Base-by-base conservation (phyloP, 1,284 basidiomycete species). In the Trametes sp. region DNA sequence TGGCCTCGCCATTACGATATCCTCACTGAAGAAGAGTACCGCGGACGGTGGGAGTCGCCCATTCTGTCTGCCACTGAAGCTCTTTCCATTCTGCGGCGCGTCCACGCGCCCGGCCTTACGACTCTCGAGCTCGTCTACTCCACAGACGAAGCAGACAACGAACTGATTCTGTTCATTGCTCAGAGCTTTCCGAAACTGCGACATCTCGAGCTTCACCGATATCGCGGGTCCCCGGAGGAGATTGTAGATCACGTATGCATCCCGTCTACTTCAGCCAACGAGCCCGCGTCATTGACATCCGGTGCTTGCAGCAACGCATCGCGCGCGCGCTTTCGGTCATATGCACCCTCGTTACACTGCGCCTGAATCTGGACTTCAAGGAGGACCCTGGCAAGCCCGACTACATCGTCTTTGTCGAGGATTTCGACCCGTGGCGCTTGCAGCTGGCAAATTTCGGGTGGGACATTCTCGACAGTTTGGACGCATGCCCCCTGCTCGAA, bases 71-170 rank as follows among this genome's bases (percentile, higher is more conserved):
- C 57, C 38, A 19, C 38, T n/a, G 14, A 19, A n/a, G 38, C 38
- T 19, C 41, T 59, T 1, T 52, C 29, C 6, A 46, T 52, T 23
- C 23, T 59, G 21, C 14, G 33, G 2, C 41, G 50, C 7, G 33
- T 59, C 21, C 13, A 13, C 1, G 8, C 38, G 48, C 49, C 49
- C 11, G 16, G n/a, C 0, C 26, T 59, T 7, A 24, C 41, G 2
- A 45, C n/a, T 1, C 21, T 59, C 5, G 57, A 81, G 57, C 57
- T 59, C 23, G 57, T 59, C 21, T 59, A 59, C 31, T 19, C 2
- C 6, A 50, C 26, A 1, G 57, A 59, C 36, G 24, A 19, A 4
- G 19, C 19, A 13, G 57, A 59, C 28, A 48, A 53, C 31, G 50
- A 46, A 0, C 50, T 59, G 4, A 31, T 59, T 8, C 1, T 11